Evolutionary conservation across 2,329 filamentous ascomycete species (phyloP), one percentile per base, ranked within the genome.

Genomic region (Clarireedia monteithiana): DNA sequence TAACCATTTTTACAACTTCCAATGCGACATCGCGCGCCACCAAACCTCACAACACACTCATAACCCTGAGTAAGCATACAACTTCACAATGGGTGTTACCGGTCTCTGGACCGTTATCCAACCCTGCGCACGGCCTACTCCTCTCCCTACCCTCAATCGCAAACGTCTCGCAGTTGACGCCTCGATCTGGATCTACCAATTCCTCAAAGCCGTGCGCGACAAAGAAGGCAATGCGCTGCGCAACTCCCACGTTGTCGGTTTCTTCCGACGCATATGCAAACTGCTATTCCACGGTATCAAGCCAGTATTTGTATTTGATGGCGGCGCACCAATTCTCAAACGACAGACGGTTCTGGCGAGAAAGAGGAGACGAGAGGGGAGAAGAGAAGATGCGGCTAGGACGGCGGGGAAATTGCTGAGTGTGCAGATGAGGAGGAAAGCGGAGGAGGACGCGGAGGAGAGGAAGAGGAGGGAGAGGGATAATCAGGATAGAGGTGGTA

Each of bases 141-240:
- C 96, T 72, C 86, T 99, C 65, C 91, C 95, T 66, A 96, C 92
- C 14, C 84, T 99, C 59, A 97, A 97, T 71, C 89, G 88, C 64
- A 96, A 96, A 74, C 90, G 94, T 15, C 86, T 99, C 50, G 95
- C 94, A 48, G 90, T 99, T 63, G 94, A 99, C 74, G 94, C 95
- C 57, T 96, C 91, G 12, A 99, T 99, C 70, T 99, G 94, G 94
- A 97, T 99, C 66, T 99, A 99, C 77, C 94, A 99, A 69, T 99
- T 99, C 68, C 83, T 99, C 66, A 99, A 99, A 75, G 94, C 95
- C 9, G 94, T 99, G 10, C 91, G 94, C 66, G 94, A 99, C 74
- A 96, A 97, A 68, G 94, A 99, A 73, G 94, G 94, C 53, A 96
- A 99, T 68, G 94, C 94, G 1, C 78, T 99, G 52, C 89, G 91